Conservation (phyloP, 345 rosid species). For the Turritis glabra region DNA sequence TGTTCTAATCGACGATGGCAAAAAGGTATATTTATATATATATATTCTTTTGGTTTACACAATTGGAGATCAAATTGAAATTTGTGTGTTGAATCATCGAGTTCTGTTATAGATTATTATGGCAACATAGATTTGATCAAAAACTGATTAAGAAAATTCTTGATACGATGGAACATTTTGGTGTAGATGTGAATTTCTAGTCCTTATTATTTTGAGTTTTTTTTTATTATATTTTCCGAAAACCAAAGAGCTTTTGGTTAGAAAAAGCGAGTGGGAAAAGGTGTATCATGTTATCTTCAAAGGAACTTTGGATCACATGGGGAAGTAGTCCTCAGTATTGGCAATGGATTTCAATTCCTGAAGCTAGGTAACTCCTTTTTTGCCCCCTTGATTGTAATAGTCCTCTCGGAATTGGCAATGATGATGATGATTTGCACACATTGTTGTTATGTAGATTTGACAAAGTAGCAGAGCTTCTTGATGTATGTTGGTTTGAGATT, state of each 20-base stretch:
- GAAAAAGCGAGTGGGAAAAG: conserved; percentile 51
- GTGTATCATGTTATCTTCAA: conserved; percentile 54
- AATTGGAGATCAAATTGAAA: background rate
- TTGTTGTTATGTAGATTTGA: conserved; percentile 40
- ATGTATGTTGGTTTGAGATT: conserved; percentile 60
- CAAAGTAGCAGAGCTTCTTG: conserved; percentile 50
- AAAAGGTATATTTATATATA: conserved; percentile 36
- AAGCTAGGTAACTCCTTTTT: conserved; percentile 34
- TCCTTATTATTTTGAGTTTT: background rate
- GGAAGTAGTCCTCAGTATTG: conserved; percentile 52
- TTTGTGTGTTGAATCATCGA: background rate
- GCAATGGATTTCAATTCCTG: conserved; percentile 47
- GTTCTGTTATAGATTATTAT: background rate
- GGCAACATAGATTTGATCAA: background rate
- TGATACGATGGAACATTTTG: background rate
- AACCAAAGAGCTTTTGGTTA: conserved; percentile 46
- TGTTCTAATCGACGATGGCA: conserved; percentile 43
- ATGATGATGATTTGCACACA: background rate
- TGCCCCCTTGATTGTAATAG: background rate
- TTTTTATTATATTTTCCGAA: background rate
- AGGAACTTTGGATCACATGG: conserved; percentile 51
- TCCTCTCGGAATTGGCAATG: background rate
- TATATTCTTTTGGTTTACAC: no score
- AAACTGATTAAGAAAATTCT: background rate
- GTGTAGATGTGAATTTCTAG: background rate